phyloP scores from a whole-genome alignment of 2,329 filamentous ascomycete species.

The Talaromyces sp. region DNA sequence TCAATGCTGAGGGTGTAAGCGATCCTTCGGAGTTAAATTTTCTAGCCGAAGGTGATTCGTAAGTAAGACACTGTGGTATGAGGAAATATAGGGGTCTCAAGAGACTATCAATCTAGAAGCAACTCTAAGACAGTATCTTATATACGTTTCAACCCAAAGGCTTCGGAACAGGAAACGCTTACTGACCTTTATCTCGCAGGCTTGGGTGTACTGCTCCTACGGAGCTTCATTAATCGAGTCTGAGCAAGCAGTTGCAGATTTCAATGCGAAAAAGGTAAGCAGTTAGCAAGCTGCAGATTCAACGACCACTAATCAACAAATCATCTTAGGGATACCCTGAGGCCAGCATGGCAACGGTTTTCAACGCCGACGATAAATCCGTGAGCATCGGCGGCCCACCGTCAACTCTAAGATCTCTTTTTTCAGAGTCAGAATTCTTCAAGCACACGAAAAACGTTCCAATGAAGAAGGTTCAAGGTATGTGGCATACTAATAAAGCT shows the following conservation, averaged over 20 bases:
- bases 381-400: background rate
- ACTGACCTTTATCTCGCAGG: too few relatives aligned
- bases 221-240: too few relatives aligned
- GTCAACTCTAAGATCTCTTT: background rate
- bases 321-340: background rate
- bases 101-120: too few relatives aligned
- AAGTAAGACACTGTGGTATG: too few relatives aligned
- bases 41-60: too few relatives aligned
- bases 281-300: too few relatives aligned
- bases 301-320: too few relatives aligned
- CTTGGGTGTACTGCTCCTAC: background rate
- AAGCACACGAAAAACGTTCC: background rate
- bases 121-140: too few relatives aligned
- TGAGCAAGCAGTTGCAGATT: background rate
- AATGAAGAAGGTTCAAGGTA: background rate
- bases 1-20: background rate
- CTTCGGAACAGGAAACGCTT: too few relatives aligned
- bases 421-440: background rate
- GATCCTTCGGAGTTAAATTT: too few relatives aligned
- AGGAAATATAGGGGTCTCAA: too few relatives aligned
- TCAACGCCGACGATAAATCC: background rate
- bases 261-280: background rate
- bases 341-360: background rate
- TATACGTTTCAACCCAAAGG: too few relatives aligned
- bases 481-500: background rate